Base-by-base conservation (phyloP, 805 yeast genomes). In the Saturnispora serradocipensis region DNA sequence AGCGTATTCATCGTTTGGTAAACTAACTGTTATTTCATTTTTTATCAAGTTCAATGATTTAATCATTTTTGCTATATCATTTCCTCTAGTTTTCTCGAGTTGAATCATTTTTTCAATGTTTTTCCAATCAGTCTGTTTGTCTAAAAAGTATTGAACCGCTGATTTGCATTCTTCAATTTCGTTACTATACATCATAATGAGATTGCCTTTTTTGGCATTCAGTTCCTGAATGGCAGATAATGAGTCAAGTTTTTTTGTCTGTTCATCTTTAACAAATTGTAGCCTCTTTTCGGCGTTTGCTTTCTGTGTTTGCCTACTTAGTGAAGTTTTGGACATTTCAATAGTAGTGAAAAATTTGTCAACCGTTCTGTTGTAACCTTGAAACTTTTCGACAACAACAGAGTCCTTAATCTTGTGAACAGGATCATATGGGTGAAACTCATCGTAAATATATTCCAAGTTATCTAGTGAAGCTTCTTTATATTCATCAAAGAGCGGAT, bases 41-140 rank as follows among this genome's bases (percentile, higher is more conserved):
- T 84, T 79, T 42, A 75, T 72, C 60, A 91, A 72, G 52, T 87
- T 81, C 63, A 91, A 72, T 0, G 96, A 93, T 45, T 74, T 71
- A 50, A 90, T 84, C 52, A 72, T 59, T 36, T 71, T 67, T 0
- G 97, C 96, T 51, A 82, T 71, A 5, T 69, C 66, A 58, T 83
- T 86, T 1, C 84, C 82, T 58, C 82, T 77, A 1, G 71, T 66
- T 58, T 87, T 82, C 61, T 91, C 96, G 48, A 81, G 73, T 46
- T 75, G 69, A 48, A 91, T 82, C 52, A 85, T 67, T 55, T 82
- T 80, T 62, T 86, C 96, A 55, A 90, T 90, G 54, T 88, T 84
- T 43, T 78, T 77, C 99, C 99, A 91, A 64, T 91, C 97, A 88
- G 88, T 87, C 56, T 87, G 90, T 61, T 87, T 93, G 51, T 84